A percentile compares a stretch with the other conserved stretches of the same genome.
These are phyloP conservation scores for Colletotrichum sp. DNA, from an alignment of 2,329 filamentous ascomycete species.

Conservation along the genomic window DNA sequence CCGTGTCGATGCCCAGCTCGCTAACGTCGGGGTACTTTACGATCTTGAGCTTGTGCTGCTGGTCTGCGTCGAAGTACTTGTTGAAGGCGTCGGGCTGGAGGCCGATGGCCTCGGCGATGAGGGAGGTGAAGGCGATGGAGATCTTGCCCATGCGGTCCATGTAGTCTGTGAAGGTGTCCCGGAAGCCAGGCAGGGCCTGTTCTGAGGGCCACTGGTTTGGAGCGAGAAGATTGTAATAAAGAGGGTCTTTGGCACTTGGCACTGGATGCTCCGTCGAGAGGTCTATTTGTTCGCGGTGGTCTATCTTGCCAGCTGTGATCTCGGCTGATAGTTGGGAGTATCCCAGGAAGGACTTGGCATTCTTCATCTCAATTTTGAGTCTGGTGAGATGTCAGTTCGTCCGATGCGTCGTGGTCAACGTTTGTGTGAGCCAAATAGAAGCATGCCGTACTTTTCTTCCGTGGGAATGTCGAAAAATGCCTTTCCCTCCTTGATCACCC, in stretches of 20 bases:
- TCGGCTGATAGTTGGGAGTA: slow-evolving; percentile 70
- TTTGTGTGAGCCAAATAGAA: not conserved
- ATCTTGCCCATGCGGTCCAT: slow-evolving; percentile 76
- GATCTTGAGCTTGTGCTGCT: slow-evolving; percentile 89
- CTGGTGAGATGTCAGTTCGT: slow-evolving; percentile 34
- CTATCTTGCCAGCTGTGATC: slow-evolving; percentile 74
- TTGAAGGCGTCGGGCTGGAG: slow-evolving; percentile 73
- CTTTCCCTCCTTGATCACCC: slow-evolving; percentile 71
- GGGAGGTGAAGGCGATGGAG: slow-evolving; percentile 74
- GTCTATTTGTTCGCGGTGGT: slow-evolving; percentile 88
- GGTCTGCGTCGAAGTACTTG: slow-evolving; percentile 75
- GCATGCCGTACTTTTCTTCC: slow-evolving; percentile 68
- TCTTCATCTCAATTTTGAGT: slow-evolving; percentile 74
- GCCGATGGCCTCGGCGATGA: slow-evolving; percentile 84
- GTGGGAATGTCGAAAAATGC: slow-evolving; percentile 77
- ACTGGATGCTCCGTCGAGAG: slow-evolving; percentile 78
- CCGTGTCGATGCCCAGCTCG: slow-evolving; percentile 53
- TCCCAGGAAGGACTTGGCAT: slow-evolving; percentile 72
- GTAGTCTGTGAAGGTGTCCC: slow-evolving; percentile 72
- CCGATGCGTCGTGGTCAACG: not conserved
- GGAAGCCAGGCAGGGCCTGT: slow-evolving; percentile 68
- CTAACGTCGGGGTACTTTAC: slow-evolving; percentile 80
- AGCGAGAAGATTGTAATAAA: slow-evolving; percentile 77
- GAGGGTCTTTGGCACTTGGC: slow-evolving; percentile 65
- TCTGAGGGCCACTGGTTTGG: slow-evolving; percentile 80